phyloP scores from a whole-genome alignment of 805 yeast genomes.

The Kuraishia floccosa region DNA sequence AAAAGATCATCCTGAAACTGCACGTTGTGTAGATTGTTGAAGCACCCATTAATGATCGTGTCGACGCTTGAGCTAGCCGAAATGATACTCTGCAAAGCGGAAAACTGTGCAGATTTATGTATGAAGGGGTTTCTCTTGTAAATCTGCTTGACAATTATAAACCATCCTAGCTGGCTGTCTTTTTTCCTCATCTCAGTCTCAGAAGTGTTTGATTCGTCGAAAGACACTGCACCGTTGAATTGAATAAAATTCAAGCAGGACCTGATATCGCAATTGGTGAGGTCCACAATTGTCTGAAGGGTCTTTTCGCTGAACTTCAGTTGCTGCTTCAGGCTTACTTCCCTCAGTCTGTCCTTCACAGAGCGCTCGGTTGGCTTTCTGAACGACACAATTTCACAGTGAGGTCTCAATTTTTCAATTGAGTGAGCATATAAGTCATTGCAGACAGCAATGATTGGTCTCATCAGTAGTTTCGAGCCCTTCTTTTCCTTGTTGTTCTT shows the following conservation, averaged over 20 bases:
- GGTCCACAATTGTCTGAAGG: slow-evolving; percentile 53
- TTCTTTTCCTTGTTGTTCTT: slow-evolving; percentile 12
- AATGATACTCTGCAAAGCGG: slow-evolving; percentile 31
- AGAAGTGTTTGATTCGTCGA: not conserved
- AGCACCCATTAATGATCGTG: slow-evolving; percentile 63
- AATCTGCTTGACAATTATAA: slow-evolving; percentile 43
- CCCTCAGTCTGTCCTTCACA: slow-evolving; percentile 31
- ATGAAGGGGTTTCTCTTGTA: slow-evolving; percentile 40
- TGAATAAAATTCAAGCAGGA: slow-evolving; percentile 79
- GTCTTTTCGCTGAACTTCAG: slow-evolving; percentile 33
- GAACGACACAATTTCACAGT: slow-evolving; percentile 63
- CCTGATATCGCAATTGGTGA: slow-evolving; percentile 75
- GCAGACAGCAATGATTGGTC: slow-evolving; percentile 91
- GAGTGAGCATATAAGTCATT: slow-evolving; percentile 74
- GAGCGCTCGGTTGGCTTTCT: slow-evolving; percentile 36
- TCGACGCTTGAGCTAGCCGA: slow-evolving; percentile 42
- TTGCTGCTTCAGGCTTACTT: slow-evolving; percentile 43
- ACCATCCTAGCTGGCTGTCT: slow-evolving; percentile 63
- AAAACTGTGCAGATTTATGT: slow-evolving; percentile 35
- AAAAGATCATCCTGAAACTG: slow-evolving; percentile 57
- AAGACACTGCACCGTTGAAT: slow-evolving; percentile 27
- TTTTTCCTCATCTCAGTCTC: slow-evolving; percentile 26
- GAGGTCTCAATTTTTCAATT: slow-evolving; percentile 61
- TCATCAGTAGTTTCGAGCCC: slow-evolving; percentile 31
- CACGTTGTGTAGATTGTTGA: slow-evolving; percentile 48